Percentiles rank a stretch among this genome's conserved stretches.
Conservation (phyloP, 257 asterid genomes). For the Ilex asprella region DNA sequence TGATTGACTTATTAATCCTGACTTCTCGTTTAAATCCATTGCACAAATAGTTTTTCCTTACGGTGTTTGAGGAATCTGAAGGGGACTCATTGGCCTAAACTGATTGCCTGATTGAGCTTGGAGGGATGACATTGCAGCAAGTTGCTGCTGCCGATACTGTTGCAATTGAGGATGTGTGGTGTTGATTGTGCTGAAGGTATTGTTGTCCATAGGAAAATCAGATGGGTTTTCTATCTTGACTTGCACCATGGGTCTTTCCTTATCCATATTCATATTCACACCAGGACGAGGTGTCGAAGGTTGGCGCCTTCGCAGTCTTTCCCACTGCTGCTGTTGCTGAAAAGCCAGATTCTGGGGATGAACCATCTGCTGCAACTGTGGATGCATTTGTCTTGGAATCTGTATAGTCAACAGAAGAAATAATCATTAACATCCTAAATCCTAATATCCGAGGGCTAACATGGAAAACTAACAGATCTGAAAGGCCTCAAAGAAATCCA, state of each 20-base stretch:
- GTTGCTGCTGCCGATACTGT: slow-evolving; percentile 65
- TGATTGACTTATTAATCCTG: not conserved
- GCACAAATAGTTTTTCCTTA: slow-evolving; percentile 19
- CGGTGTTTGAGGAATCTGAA: slow-evolving; percentile 78
- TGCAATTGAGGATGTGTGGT: slow-evolving; percentile 56
- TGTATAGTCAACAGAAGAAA: slow-evolving; percentile 20
- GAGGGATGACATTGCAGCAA: slow-evolving; percentile 57
- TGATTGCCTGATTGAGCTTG: slow-evolving; percentile 67
- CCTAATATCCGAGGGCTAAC: not conserved
- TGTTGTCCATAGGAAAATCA: slow-evolving; percentile 65
- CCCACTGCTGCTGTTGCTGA: slow-evolving; percentile 83
- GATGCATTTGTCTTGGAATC: slow-evolving; percentile 72
- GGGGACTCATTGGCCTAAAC: slow-evolving; percentile 64
- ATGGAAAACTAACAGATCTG: not conserved
- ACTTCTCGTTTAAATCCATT: not conserved
- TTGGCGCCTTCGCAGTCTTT: slow-evolving; percentile 75
- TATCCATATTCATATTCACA: slow-evolving; percentile 59
- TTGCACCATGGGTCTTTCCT: slow-evolving; percentile 77
- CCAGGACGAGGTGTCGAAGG: slow-evolving; percentile 63
- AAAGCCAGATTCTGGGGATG: slow-evolving; percentile 53
- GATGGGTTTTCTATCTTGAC: slow-evolving; percentile 83
- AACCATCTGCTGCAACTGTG: slow-evolving; percentile 70
- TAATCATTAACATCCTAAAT: not conserved
- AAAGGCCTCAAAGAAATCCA: not conserved
- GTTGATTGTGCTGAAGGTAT: slow-evolving; percentile 45